Percentiles rank a stretch among this genome's conserved stretches.
Conservation (phyloP, 2,329 filamentous ascomycete species). For the Teratosphaeria viscida region DNA sequence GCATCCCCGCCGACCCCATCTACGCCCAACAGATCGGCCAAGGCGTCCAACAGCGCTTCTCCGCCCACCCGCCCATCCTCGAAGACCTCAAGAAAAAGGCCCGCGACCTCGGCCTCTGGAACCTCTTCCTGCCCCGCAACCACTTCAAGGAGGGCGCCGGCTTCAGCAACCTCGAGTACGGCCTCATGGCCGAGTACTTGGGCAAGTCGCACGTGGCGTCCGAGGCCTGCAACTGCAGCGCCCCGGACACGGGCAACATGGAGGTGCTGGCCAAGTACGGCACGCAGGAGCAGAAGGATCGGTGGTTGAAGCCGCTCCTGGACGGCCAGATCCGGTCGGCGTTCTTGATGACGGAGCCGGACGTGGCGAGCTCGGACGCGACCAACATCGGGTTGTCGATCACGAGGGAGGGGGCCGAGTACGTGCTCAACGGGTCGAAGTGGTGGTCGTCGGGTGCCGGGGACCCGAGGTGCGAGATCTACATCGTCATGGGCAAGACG, state of each 20-base stretch:
- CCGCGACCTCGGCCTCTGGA: slow-evolving; percentile 79
- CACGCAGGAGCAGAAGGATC: slow-evolving; percentile 39
- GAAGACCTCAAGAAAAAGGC: slow-evolving; percentile 86
- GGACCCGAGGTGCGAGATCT: slow-evolving; percentile 83
- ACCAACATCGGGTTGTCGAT: slow-evolving; percentile 56
- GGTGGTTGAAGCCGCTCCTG: slow-evolving; percentile 40
- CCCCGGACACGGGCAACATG: slow-evolving; percentile 43
- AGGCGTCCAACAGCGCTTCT: slow-evolving; percentile 63
- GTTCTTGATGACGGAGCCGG: slow-evolving; percentile 38
- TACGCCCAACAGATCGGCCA: slow-evolving; percentile 69
- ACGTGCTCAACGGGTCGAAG: slow-evolving; percentile 91
- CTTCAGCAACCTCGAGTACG: slow-evolving; percentile 92
- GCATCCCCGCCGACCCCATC: slow-evolving; percentile 61
- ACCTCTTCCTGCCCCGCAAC: slow-evolving; percentile 91
- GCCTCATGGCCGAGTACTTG: slow-evolving; percentile 91
- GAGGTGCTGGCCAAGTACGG: slow-evolving; percentile 45
- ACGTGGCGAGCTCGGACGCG: slow-evolving; percentile 41
- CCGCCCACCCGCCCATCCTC: slow-evolving; percentile 65
- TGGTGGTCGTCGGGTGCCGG: slow-evolving; percentile 98
- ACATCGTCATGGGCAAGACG: slow-evolving; percentile 94
- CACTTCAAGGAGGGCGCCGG: slow-evolving; percentile 94
- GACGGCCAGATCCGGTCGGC: slow-evolving; percentile 40
- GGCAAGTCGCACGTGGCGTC: slow-evolving; percentile 76
- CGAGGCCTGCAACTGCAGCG: slow-evolving; percentile 68
- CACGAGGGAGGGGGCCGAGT: slow-evolving; percentile 71